phyloP scores from a whole-genome alignment of 441 rosid species.

The Populus hybrid region DNA sequence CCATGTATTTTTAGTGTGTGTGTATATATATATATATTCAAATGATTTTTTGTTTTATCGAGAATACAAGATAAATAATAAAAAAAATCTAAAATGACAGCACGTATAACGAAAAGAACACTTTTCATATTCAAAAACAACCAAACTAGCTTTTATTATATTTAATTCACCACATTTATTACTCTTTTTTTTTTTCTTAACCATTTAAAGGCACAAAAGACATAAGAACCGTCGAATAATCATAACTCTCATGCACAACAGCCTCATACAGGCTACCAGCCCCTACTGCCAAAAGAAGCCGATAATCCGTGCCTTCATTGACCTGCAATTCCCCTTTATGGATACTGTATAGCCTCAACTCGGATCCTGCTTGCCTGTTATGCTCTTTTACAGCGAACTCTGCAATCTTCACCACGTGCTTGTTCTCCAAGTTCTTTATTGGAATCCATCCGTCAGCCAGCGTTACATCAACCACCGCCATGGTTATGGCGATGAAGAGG shows the following conservation, averaged over 20 bases:
- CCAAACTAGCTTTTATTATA: too few species aligned
- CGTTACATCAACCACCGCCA: neutral
- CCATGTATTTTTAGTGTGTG: too few species aligned
- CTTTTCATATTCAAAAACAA: too few species aligned
- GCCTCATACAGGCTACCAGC: slow-evolving; percentile 37
- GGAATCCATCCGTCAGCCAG: slow-evolving; percentile 16
- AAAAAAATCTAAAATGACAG: too few species aligned
- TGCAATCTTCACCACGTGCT: slow-evolving; percentile 17
- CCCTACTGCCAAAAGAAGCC: slow-evolving; percentile 34
- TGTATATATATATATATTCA: too few species aligned
- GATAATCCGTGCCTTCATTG: slow-evolving; percentile 44
- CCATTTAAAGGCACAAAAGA: slow-evolving; percentile 29
- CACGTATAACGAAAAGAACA: too few species aligned
- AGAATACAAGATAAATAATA: too few species aligned
- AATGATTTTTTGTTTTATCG: too few species aligned
- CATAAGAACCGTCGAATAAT: slow-evolving; percentile 30
- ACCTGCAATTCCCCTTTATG: slow-evolving; percentile 52
- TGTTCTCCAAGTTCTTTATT: slow-evolving; percentile 10
- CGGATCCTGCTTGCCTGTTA: slow-evolving; percentile 20
- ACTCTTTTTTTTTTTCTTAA: too few species aligned
- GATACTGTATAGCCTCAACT: slow-evolving; percentile 31
- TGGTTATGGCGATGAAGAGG: neutral
- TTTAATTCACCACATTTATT: too few species aligned
- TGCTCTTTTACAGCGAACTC: slow-evolving; percentile 41
- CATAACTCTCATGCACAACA: slow-evolving; percentile 54